Conservation (phyloP, 495 filamentous ascomycete genomes). For the Neohortaea acidophila region DNA sequence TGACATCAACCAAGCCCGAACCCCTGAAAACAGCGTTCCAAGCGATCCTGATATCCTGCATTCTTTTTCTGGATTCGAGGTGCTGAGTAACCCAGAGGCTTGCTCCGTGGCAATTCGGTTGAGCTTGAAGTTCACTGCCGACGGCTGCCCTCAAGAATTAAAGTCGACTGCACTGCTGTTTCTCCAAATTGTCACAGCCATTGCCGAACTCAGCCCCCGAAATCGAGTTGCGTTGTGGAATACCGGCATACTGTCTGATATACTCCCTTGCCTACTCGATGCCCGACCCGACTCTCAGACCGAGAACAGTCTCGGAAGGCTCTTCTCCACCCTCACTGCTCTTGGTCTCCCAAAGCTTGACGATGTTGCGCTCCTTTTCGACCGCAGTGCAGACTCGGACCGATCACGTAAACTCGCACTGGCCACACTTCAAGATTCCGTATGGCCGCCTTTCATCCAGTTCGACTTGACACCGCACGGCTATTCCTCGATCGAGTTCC, state of each 20-base stretch:
- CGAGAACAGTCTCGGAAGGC: constrained; percentile 39
- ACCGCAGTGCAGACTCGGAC: constrained; percentile 43
- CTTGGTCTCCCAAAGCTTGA: constrained; percentile 61
- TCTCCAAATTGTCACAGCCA: background rate
- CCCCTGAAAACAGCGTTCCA: background rate
- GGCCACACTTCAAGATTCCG: constrained; percentile 52
- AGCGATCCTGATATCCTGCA: background rate
- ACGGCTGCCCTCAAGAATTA: too few relatives aligned
- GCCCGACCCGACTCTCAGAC: constrained; percentile 21
- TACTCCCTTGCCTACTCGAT: constrained; percentile 50
- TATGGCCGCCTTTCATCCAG: constrained; percentile 68
- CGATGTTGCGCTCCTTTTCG: constrained; percentile 64
- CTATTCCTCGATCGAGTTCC: constrained; percentile 74
- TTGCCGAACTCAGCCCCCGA: constrained; percentile 7
- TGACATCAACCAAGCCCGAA: background rate
- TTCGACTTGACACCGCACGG: constrained; percentile 85
- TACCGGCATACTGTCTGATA: constrained; percentile 46
- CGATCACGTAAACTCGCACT: constrained; percentile 58
- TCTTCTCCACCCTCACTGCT: constrained; percentile 44
- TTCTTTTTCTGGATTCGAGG: background rate
- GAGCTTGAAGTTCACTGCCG: background rate
- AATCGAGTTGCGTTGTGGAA: constrained; percentile 66
- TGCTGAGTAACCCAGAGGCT: constrained; percentile 1
- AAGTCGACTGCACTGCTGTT: too few relatives aligned
- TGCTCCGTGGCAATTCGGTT: background rate